Percentiles rank a stretch among this genome's conserved stretches.
Conservation (phyloP, 1,139 yeast genomes). For the Debaryomyces psychrophilus region DNA sequence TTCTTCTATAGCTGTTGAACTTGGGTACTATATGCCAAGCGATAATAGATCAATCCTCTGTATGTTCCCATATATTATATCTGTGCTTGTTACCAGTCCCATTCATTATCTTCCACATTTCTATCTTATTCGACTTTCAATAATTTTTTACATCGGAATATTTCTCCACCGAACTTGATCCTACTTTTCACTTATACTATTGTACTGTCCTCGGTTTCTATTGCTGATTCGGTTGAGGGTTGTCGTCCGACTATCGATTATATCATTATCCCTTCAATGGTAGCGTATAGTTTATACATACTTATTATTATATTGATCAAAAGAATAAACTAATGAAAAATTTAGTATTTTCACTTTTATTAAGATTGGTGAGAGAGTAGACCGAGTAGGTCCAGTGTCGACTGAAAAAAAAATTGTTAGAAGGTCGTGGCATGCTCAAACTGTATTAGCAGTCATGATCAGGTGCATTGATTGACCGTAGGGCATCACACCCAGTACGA, state of each 20-base stretch:
- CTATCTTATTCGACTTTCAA: not conserved
- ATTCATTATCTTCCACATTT: not conserved
- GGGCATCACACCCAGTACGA: not conserved
- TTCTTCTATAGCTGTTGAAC: not conserved
- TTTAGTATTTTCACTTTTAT: slow-evolving; percentile 9
- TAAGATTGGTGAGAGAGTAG: slow-evolving; percentile 1
- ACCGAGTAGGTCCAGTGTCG: slow-evolving; percentile 1
- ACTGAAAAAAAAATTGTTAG: slow-evolving; percentile 5
- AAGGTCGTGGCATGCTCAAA: not conserved
- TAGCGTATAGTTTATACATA: slow-evolving; percentile 16
- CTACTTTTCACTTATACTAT: not conserved
- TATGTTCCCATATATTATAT: not conserved
- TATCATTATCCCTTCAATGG: slow-evolving; percentile 1
- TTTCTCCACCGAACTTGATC: not conserved
- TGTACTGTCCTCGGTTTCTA: not conserved
- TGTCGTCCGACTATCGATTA: not conserved
- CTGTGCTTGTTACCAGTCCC: not conserved
- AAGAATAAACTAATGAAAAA: slow-evolving; percentile 10
- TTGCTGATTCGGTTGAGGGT: not conserved
- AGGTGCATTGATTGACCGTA: not conserved
- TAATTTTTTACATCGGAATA: not conserved
- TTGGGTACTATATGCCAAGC: not conserved
- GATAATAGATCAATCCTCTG: not conserved
- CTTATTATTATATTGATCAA: slow-evolving; percentile 22
- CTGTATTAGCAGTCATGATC: not conserved